Evolutionary conservation across 2,329 filamentous ascomycete genomes (phyloP).

Genomic region (Keithomyces neogunnii): DNA sequence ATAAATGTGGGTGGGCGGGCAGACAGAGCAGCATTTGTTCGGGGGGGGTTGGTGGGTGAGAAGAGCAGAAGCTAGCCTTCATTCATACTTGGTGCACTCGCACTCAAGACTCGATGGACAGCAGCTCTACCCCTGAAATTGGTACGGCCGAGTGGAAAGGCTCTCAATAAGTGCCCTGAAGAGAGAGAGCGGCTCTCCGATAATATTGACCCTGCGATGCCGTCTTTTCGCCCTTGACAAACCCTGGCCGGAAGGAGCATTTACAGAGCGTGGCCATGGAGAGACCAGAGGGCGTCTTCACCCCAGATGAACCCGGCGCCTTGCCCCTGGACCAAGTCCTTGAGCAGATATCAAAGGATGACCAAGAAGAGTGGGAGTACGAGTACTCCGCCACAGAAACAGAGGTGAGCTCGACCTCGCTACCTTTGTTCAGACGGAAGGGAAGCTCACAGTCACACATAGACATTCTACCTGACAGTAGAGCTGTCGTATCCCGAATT

Average conservation of each 20-base stretch:
- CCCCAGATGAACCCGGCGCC: slow-evolving; percentile 16
- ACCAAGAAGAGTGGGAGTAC: slow-evolving; percentile 58
- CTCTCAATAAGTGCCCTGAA: too few species aligned
- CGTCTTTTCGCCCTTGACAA: background rate
- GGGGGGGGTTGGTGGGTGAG: background rate
- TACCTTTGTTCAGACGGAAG: background rate
- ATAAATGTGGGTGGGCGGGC: background rate
- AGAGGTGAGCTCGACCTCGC: slow-evolving; percentile 34
- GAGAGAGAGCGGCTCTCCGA: too few species aligned
- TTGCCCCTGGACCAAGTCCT: slow-evolving; percentile 19
- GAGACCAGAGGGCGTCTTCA: background rate
- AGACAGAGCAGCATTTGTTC: too few species aligned
- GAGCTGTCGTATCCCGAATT: slow-evolving; percentile 55
- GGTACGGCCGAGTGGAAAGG: too few species aligned
- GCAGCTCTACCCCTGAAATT: too few species aligned
- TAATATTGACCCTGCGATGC: background rate
- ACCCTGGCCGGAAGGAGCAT: too few species aligned
- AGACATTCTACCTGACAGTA: slow-evolving; percentile 58
- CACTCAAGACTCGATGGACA: too few species aligned
- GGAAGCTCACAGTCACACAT: background rate
- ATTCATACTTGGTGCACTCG: too few species aligned
- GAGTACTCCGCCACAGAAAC: slow-evolving; percentile 57
- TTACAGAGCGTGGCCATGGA: background rate
- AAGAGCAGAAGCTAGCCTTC: background rate
- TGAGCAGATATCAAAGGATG: slow-evolving; percentile 22